Evolutionary conservation across 768 basidiomycete genomes (phyloP).

Genomic region (Psilocybe sp.): DNA sequence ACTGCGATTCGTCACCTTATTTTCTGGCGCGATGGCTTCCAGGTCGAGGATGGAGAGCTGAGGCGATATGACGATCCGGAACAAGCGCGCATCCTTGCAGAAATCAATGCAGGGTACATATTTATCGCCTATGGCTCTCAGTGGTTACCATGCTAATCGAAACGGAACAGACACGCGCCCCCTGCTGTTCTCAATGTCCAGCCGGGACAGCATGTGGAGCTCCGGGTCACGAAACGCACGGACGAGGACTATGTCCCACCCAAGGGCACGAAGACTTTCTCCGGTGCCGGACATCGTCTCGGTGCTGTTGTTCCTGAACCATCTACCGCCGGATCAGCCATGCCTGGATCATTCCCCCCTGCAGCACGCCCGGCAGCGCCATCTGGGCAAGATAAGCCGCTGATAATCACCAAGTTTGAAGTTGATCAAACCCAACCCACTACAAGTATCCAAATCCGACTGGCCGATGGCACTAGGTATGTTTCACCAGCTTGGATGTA

Average conservation of each 20-base stretch:
- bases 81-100: constrained; percentile 63
- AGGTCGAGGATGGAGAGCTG: constrained; percentile 84
- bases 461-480: constrained; percentile 89
- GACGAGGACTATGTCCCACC: constrained; percentile 71
- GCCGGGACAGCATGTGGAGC: constrained; percentile 79
- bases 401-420: constrained; percentile 58
- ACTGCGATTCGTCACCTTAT: constrained; percentile 72
- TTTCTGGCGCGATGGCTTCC: constrained; percentile 94
- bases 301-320: constrained; percentile 69
- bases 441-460: constrained; percentile 85
- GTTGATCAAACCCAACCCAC: constrained; percentile 82
- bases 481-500: constrained; percentile 9
- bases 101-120: constrained; percentile 75
- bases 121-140: neutral
- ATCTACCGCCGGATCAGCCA: constrained; percentile 19
- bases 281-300: constrained; percentile 75
- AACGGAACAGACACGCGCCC: constrained; percentile 63
- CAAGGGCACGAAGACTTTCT: constrained; percentile 51
- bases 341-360: constrained; percentile 62
- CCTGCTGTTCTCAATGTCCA: constrained; percentile 70
- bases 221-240: constrained; percentile 70
- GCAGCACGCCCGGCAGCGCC: constrained; percentile 18
- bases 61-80: constrained; percentile 80
- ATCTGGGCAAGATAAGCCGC: constrained; percentile 27
- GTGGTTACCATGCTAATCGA: constrained; percentile 1